Base-by-base conservation (phyloP, 208 protist genomes). In the Leishmania gerbilli region DNA sequence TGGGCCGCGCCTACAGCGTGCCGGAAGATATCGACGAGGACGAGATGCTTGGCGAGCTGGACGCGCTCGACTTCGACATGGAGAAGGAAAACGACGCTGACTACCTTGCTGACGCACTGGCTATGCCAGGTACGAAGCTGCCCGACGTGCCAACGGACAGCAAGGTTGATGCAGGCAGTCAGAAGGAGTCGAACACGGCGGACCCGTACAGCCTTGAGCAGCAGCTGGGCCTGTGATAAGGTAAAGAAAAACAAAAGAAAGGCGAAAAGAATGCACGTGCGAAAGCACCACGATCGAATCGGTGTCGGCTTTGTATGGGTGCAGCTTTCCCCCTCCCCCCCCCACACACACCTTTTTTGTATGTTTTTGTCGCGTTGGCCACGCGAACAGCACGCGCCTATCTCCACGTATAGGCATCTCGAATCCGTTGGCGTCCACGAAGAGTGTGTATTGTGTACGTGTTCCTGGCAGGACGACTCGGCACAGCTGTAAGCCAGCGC, bases 1-100 rank as follows among this genome's bases (percentile, higher is more conserved):
- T 98, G 89, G 95, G 95, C 47, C 93, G 95, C 74, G 80, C 90
- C 56, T 98, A 98, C 85, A 92, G 96, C 47, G 92, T 97, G 21
- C 93, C 94, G 45, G 96, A 98, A 60, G 91, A 98, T 80, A 93
- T 98, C 69, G 96, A 98, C 82, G 96, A 98, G 81, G 93, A 97
- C 77, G 96, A 98, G 76, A 88, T 98, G 83, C 82, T 97, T 15
- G 95, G 85, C 19, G 96, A 98, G 84, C 83, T 98, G 51, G 92
- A 97, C 67, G 94, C 90, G 13, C 88, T 98, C 69, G 94, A 93
- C 80, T 94, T 93, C 75, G 91, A 98, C 79, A 92, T 91, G 87
- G 90, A 93, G 71, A 92, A 91, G 60, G 88, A 92, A 65, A 83
- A 87, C 65, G 95, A 98, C 62, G 81, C 92, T 0, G 90, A 91